A percentile compares a stretch with the other conserved stretches of the same genome.
Evolutionary conservation across 2,329 filamentous ascomycete genomes (phyloP).

Genomic region (Epichloe aotearoae): DNA sequence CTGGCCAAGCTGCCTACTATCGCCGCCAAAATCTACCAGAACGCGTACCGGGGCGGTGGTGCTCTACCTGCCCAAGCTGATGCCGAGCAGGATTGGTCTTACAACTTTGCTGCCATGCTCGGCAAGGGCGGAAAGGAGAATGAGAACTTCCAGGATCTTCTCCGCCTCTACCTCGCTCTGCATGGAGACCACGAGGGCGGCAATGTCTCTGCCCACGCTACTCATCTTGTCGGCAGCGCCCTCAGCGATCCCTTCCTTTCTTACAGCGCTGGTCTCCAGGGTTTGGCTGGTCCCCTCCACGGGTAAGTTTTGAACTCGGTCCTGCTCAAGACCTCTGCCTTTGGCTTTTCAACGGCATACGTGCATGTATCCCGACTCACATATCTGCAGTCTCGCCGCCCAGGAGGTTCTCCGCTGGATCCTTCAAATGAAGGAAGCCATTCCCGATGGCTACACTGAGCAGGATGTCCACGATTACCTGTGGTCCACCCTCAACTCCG

Average conservation of each 20-base stretch:
- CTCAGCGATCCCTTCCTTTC: slow-evolving; percentile 91
- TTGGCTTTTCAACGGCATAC: neutral
- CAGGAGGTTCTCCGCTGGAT: slow-evolving; percentile 98
- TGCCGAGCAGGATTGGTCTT: slow-evolving; percentile 83
- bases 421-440: slow-evolving; percentile 82
- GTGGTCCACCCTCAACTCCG: slow-evolving; percentile 85
- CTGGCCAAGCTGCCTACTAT: slow-evolving; percentile 94
- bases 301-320: slow-evolving; percentile 30
- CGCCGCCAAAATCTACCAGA: slow-evolving; percentile 95
- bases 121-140: slow-evolving; percentile 81
- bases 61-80: slow-evolving; percentile 67
- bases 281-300: slow-evolving; percentile 69
- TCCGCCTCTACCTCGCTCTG: slow-evolving; percentile 86
- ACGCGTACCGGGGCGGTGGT: slow-evolving; percentile 63
- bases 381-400: slow-evolving; percentile 56
- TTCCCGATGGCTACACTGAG: slow-evolving; percentile 65
- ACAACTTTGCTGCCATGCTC: slow-evolving; percentile 96
- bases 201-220: slow-evolving; percentile 91
- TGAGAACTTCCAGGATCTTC: slow-evolving; percentile 87
- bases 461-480: slow-evolving; percentile 79
- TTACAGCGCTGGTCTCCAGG: slow-evolving; percentile 90
- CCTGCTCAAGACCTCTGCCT: neutral
- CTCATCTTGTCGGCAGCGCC: slow-evolving; percentile 87
- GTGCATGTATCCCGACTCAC: neutral
- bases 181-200: slow-evolving; percentile 98